Evolutionary conservation across 129 eudicot genomes (phyloP).

Genomic region (Calendula officinalis): DNA sequence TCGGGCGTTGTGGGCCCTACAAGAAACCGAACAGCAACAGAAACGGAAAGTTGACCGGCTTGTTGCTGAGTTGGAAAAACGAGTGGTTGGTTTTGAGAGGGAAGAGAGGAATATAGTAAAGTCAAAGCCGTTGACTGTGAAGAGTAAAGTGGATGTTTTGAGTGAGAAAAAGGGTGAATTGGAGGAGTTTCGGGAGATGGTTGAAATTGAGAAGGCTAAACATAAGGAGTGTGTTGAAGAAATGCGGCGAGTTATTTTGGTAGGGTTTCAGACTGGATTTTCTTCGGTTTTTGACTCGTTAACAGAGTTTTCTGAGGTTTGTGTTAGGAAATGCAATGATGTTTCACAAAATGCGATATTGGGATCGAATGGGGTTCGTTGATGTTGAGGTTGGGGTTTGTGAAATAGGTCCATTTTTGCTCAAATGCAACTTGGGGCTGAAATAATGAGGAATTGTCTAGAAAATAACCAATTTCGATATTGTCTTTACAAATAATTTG

Average conservation of each 20-base stretch:
- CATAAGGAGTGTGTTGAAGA: constrained; percentile 36
- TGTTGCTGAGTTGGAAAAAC: constrained; percentile 32
- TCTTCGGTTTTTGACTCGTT: constrained; percentile 51
- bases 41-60: constrained; percentile 49
- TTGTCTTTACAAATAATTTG: too few species aligned
- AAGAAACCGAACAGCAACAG: constrained; percentile 47
- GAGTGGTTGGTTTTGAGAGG: constrained; percentile 23
- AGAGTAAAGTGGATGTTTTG: constrained; percentile 26
- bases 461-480: not conserved
- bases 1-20: constrained; percentile 46
- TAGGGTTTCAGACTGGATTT: constrained; percentile 46
- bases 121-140: constrained; percentile 16
- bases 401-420: constrained; percentile 7
- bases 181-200: constrained; percentile 28
- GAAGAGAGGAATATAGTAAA: constrained; percentile 36
- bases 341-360: constrained; percentile 23
- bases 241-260: constrained; percentile 29
- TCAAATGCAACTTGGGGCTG: constrained; percentile 1
- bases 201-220: constrained; percentile 45
- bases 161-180: constrained; percentile 33
- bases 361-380: constrained; percentile 3
- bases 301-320: constrained; percentile 40
- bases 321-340: constrained; percentile 38
- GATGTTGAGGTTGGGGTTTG: constrained; percentile 11
- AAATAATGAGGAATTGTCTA: constrained; percentile 1